These are phyloP conservation scores for Aspergillus ellipticus DNA, from an alignment of 495 filamentous ascomycete species.

Conservation along the genomic window DNA sequence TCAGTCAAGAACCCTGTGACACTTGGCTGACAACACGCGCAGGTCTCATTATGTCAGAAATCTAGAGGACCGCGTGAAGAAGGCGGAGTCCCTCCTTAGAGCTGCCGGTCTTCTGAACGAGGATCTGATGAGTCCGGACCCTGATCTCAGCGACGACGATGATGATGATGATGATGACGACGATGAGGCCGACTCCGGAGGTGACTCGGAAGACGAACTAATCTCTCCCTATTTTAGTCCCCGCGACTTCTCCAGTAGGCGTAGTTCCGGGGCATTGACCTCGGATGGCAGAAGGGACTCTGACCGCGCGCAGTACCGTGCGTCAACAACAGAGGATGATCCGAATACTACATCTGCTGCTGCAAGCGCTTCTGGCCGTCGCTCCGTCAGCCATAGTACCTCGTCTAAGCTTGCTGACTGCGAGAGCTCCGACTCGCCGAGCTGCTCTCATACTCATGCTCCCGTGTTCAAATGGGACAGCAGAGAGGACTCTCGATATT, in stretches of 20 bases:
- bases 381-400: neutral
- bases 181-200: slow-evolving; percentile 55
- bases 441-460: slow-evolving; percentile 44
- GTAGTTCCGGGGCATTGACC: neutral
- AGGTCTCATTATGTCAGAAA: slow-evolving; percentile 91
- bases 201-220: slow-evolving; percentile 52
- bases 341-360: neutral
- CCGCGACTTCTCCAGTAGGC: neutral
- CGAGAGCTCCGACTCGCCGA: slow-evolving; percentile 30
- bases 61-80: slow-evolving; percentile 80
- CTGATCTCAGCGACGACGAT: slow-evolving; percentile 51
- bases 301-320: neutral
- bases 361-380: neutral
- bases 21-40: slow-evolving; percentile 1
- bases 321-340: neutral
- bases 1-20: neutral
- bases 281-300: slow-evolving; percentile 1
- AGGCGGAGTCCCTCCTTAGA: slow-evolving; percentile 81
- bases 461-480: slow-evolving; percentile 60
- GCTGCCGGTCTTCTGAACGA: slow-evolving; percentile 79
- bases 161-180: slow-evolving; percentile 11
- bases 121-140: slow-evolving; percentile 67
- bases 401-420: slow-evolving; percentile 2
- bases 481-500: slow-evolving; percentile 85
- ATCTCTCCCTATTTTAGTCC: neutral